A percentile compares a stretch with the other conserved stretches of the same genome.
These are phyloP conservation scores for Neospora caninum DNA, from an alignment of 169 alveolate species.

Conservation along the genomic window DNA sequence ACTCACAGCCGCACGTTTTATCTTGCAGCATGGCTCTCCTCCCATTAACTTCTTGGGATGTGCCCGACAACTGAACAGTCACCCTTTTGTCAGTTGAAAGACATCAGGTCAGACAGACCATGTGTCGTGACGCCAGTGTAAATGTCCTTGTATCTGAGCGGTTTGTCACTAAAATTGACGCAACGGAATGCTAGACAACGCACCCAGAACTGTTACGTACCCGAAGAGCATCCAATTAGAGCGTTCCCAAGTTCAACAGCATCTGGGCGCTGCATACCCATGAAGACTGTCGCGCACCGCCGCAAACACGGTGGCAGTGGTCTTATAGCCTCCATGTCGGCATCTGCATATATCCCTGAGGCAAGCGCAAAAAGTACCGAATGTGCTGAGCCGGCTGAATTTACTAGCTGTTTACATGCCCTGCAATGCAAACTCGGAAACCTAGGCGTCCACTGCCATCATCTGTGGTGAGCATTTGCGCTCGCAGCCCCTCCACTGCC, in stretches of 20 bases:
- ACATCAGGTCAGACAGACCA: no score
- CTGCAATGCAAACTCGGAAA: no score
- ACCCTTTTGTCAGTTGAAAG: no score
- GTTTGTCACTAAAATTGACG: background rate
- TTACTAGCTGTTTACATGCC: no score
- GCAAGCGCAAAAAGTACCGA: background rate
- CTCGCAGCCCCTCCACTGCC: background rate
- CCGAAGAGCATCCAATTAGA: background rate
- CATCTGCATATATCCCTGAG: slow-evolving; percentile 27
- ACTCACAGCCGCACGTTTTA: no score
- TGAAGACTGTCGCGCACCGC: background rate
- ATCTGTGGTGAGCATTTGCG: background rate
- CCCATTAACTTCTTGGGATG: no score
- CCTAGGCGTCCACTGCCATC: background rate
- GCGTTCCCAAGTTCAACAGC: slow-evolving; percentile 41
- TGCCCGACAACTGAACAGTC: no score
- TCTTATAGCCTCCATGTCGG: background rate
- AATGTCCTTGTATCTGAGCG: no score
- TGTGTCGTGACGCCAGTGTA: no score
- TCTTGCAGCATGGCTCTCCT: no score
- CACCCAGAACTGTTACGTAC: background rate
- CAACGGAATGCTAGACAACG: background rate
- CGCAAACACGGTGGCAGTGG: background rate
- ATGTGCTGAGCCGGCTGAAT: no score
- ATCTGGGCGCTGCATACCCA: slow-evolving; percentile 26